Percentiles rank a stretch among this genome's conserved stretches.
phyloP scores from a whole-genome alignment of 331 rosid species.

The Malus hybrid region DNA sequence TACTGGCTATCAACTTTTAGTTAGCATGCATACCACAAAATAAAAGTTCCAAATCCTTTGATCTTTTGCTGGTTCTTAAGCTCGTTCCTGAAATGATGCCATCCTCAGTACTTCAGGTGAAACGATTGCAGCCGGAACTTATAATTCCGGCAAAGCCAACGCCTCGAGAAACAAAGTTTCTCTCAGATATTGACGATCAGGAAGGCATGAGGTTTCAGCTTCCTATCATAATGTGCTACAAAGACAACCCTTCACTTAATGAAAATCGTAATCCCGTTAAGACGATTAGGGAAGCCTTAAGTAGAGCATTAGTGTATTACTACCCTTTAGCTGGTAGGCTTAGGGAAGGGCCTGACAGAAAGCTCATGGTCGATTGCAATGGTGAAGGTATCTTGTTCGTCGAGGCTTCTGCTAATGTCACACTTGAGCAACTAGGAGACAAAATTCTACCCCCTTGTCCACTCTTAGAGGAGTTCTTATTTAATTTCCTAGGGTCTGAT shows the following conservation, averaged over 20 bases:
- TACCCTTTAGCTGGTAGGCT: conserved; percentile 46
- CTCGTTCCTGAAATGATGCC: background rate
- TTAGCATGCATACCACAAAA: background rate
- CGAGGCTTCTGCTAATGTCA: conserved; percentile 25
- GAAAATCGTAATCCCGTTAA: background rate
- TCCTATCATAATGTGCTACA: conserved; percentile 25
- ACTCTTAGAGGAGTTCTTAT: conserved; percentile 11
- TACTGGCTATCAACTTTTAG: background rate
- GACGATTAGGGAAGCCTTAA: conserved; percentile 10
- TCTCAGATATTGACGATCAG: conserved; percentile 38
- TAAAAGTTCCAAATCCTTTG: background rate
- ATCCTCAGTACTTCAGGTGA: background rate
- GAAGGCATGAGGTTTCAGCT: conserved; percentile 8
- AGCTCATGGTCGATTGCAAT: conserved; percentile 32
- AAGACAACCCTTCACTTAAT: background rate
- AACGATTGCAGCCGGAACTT: background rate
- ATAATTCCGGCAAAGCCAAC: conserved; percentile 22
- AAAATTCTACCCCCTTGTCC: conserved; percentile 27
- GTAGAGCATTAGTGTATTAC: conserved; percentile 24
- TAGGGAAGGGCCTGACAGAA: conserved; percentile 21
- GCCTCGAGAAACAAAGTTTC: conserved; percentile 20
- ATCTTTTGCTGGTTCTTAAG: background rate
- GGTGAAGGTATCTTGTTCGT: conserved; percentile 39
- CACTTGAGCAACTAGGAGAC: conserved; percentile 10
- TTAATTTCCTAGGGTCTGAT: conserved; percentile 18